These are phyloP conservation scores for Euryodendron excelsum DNA, from an alignment of 148 eudicot species.

Conservation along the genomic window DNA sequence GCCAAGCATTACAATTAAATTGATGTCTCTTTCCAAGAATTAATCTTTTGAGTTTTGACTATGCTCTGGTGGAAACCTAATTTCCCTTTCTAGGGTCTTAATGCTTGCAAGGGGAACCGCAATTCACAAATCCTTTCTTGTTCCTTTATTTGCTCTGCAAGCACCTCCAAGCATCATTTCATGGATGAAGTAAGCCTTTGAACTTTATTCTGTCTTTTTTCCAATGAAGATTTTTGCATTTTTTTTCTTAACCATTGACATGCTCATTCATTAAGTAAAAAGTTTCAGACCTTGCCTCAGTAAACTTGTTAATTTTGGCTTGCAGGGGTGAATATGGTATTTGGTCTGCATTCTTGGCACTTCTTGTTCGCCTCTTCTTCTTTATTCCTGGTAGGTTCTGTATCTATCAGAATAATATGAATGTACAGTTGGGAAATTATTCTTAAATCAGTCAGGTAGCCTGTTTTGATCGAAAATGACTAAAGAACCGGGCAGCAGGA, in stretches of 20 bases:
- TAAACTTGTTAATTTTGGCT: conserved; percentile 7
- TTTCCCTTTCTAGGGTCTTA: conserved; percentile 50
- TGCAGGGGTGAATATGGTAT: conserved; percentile 92
- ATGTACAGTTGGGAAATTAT: neutral
- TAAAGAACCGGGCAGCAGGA: too few relatives aligned
- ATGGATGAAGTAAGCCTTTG: conserved; percentile 75
- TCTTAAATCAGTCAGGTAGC: neutral
- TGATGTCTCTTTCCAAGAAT: neutral
- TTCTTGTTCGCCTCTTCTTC: conserved; percentile 83
- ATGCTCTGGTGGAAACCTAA: neutral
- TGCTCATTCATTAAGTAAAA: neutral
- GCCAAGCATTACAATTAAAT: neutral
- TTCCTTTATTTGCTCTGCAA: conserved; percentile 82
- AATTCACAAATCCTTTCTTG: conserved; percentile 76
- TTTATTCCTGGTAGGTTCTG: conserved; percentile 66
- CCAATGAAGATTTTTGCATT: neutral
- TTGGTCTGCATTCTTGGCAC: conserved; percentile 82
- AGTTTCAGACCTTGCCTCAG: neutral
- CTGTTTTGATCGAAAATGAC: neutral
- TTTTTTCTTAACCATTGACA: neutral
- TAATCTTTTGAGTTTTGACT: neutral
- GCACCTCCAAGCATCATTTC: conserved; percentile 73
- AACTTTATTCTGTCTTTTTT: neutral
- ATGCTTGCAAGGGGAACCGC: conserved; percentile 81
- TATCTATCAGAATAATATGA: neutral